A percentile compares a stretch with the other conserved stretches of the same genome.
phyloP scores from a whole-genome alignment of 148 eudicot genomes.

The Chenopodium formosanum region DNA sequence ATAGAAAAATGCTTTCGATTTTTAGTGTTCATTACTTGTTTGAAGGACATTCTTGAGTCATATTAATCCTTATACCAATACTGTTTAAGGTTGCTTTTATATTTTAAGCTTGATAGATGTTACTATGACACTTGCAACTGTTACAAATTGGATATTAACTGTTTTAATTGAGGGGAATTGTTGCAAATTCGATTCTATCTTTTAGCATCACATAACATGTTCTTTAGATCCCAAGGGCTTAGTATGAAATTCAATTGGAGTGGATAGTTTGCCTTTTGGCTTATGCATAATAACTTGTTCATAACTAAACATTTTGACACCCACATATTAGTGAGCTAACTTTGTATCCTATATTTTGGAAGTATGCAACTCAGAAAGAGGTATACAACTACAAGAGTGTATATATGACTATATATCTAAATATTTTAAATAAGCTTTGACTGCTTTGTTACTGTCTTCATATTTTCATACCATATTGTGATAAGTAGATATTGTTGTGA shows the following conservation, averaged over 20 bases:
- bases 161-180: background rate
- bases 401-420: background rate
- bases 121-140: background rate
- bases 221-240: background rate
- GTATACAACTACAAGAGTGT: background rate
- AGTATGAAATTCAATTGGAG: background rate
- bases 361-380: background rate
- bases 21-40: background rate
- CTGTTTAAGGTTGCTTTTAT: background rate
- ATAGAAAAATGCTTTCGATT: too few relatives aligned
- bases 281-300: background rate
- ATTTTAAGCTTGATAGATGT: background rate
- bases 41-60: background rate
- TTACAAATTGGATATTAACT: background rate
- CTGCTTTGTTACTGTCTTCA: background rate
- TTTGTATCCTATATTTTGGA: background rate
- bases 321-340: background rate
- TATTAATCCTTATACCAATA: background rate
- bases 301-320: background rate
- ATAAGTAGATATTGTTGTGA: background rate
- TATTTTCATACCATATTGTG: background rate
- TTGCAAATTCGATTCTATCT: background rate
- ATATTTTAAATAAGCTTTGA: background rate
- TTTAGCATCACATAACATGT: background rate
- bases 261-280: background rate